Evolutionary conservation across 495 filamentous ascomycete species (phyloP).

Genomic region (Darksidea phi): DNA sequence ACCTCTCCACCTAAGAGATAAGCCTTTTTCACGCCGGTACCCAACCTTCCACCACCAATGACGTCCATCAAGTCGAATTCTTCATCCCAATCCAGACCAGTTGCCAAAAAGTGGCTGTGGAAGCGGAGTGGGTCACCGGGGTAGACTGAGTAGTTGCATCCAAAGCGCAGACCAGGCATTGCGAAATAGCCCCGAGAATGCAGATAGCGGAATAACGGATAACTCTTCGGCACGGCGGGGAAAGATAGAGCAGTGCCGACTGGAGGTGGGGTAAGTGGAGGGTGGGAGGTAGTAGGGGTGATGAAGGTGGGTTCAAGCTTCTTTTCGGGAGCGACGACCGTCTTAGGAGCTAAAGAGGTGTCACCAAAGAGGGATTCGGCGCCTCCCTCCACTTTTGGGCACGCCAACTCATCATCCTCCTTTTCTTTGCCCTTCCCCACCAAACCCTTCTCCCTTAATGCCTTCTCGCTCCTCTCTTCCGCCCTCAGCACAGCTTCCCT

Average conservation of each 20-base stretch:
- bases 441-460: constrained; percentile 32
- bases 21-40: constrained; percentile 93
- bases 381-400: background rate
- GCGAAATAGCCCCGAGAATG: constrained; percentile 80
- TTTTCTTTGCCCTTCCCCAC: constrained; percentile 19
- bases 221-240: constrained; percentile 53
- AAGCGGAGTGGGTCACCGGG: constrained; percentile 93
- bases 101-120: constrained; percentile 86
- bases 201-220: constrained; percentile 71
- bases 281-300: constrained; percentile 62
- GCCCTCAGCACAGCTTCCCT: constrained; percentile 47
- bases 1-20: constrained; percentile 75
- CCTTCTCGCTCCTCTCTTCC: constrained; percentile 34
- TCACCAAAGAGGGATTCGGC: constrained; percentile 7
- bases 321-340: background rate
- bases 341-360: background rate
- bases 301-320: constrained; percentile 45
- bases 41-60: constrained; percentile 79
- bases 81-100: constrained; percentile 78
- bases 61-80: constrained; percentile 79
- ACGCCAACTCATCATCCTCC: background rate
- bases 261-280: constrained; percentile 47
- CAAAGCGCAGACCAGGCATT: constrained; percentile 88
- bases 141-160: constrained; percentile 90
- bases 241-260: constrained; percentile 37